Evolutionary conservation across 805 yeast genomes (phyloP), one percentile per base, ranked within the genome.

Genomic region (Teunomyces aglyptinius): DNA sequence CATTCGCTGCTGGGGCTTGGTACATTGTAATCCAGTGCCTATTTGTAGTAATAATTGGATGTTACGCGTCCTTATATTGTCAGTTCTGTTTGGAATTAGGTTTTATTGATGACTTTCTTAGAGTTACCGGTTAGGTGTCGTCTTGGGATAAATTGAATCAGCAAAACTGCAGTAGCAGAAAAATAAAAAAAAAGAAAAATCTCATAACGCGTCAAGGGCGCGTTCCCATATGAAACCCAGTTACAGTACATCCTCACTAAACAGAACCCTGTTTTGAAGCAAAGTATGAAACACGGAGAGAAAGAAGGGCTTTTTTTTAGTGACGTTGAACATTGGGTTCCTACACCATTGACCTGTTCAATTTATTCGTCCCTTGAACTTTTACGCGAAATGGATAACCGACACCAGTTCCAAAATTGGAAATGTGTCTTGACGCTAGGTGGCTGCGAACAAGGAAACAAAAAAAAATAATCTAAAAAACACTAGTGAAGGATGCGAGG

Each of bases 401-500:
- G 26, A 24, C 26, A 24, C 16, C 16, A 31, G 16, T 31, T 7
- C 33, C 15, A n/a, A 31, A 29, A 31, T 6, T 13, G 16, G 16
- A 31, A 6, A 13, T 31, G 18, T 31, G 16, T 31, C 33, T 31
- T 31, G 16, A 31, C 33, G 33, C 33, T 31, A 7, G 18, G 18
- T 15, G 33, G 18, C 33, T 31, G 33, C 33, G 26, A 24, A 24
- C 8, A 31, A 31, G 16, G 18, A 8, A n/a, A 31, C 8, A 31
- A 29, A 31, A 31, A 31, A 33, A 33, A 33, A 18, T 7, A 15
- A 33, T 16, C 27, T 12, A 35, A 35, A 52, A 58, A 63, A 58
- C 58, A 50, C 56, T 59, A 61, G 52, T 68, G 73, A 67, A 68
- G 72, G 73, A 61, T 65, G 73, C 73, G 72, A 67, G 72, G 71